Evolutionary conservation across 2,329 filamentous ascomycete genomes (phyloP).

Genomic region (Colletotrichum echinochloae): DNA sequence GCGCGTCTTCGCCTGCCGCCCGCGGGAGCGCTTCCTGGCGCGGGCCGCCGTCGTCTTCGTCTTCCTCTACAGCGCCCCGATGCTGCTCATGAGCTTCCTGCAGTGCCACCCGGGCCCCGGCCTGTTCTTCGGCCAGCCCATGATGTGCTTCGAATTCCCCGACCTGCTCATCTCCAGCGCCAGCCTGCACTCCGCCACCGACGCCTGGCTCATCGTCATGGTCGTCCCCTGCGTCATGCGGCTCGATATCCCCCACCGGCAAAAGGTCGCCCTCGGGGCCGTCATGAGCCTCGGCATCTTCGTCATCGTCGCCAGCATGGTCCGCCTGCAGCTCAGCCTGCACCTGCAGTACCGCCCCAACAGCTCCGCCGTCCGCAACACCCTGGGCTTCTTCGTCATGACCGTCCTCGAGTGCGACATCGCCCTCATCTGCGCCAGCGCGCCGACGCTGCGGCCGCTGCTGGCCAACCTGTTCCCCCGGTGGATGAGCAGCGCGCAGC

Average conservation of each 20-base stretch:
- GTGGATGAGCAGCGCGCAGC: constrained; percentile 42
- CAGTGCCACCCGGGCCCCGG: constrained; percentile 57
- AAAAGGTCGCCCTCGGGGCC: constrained; percentile 56
- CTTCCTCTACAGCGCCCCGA: constrained; percentile 49
- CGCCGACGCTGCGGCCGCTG: constrained; percentile 49
- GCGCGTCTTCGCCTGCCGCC: constrained; percentile 51
- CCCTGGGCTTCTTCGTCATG: constrained; percentile 51
- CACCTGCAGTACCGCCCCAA: constrained; percentile 44
- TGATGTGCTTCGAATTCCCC: constrained; percentile 55
- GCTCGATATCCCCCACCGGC: constrained; percentile 54
- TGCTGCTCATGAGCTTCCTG: constrained; percentile 55
- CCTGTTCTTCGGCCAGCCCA: constrained; percentile 50
- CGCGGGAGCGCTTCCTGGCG: constrained; percentile 49
- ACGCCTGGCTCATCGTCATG: constrained; percentile 57
- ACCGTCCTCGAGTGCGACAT: constrained; percentile 52
- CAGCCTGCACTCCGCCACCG: constrained; percentile 60
- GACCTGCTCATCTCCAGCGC: constrained; percentile 58
- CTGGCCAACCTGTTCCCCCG: constrained; percentile 46
- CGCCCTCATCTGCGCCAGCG: constrained; percentile 51
- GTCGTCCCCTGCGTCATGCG: constrained; percentile 55
- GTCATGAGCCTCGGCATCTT: constrained; percentile 61
- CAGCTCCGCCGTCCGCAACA: constrained; percentile 42
- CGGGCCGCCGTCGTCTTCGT: constrained; percentile 51
- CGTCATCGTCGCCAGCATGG: constrained; percentile 51
- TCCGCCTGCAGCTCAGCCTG: constrained; percentile 49